phyloP scores from a whole-genome alignment of 176 grass and related monocot genomes.

The Tillandsia fasciculata region DNA sequence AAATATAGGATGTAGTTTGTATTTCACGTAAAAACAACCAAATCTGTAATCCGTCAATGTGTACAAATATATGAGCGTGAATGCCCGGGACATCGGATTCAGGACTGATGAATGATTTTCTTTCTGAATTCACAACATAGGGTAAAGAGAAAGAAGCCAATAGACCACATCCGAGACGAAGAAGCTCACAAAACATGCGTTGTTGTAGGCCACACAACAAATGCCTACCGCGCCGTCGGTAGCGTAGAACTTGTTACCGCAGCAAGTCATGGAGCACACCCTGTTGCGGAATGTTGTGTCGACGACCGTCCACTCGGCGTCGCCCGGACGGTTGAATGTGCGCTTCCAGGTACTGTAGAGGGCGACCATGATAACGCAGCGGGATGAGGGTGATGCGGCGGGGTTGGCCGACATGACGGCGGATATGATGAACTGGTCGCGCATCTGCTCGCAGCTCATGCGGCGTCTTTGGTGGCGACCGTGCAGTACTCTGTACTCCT shows the following conservation, averaged over 20 bases:
- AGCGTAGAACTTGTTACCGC: neutral
- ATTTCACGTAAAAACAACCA: too few species aligned
- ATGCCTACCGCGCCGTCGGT: neutral
- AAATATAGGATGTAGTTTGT: too few species aligned
- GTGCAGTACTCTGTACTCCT: neutral
- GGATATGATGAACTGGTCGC: neutral
- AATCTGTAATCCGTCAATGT: too few species aligned
- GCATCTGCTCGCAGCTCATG: neutral
- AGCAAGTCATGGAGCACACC: neutral
- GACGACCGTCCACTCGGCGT: neutral
- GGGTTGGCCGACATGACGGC: neutral
- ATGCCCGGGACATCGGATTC: too few species aligned
- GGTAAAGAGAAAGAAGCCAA: conserved; percentile 15
- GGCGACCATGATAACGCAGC: neutral
- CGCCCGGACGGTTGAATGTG: neutral
- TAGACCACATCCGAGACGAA: conserved; percentile 19
- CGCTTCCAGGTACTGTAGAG: neutral
- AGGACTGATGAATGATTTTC: too few species aligned
- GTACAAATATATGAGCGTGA: too few species aligned
- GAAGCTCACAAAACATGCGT: conserved; percentile 70
- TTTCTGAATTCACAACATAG: too few species aligned
- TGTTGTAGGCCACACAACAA: conserved; percentile 40
- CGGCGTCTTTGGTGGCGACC: neutral
- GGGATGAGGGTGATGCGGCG: neutral
- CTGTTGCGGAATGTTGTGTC: neutral